phyloP scores from a whole-genome alignment of 371 early-diverging fungal genomes.

The Apophysomyces sp. region DNA sequence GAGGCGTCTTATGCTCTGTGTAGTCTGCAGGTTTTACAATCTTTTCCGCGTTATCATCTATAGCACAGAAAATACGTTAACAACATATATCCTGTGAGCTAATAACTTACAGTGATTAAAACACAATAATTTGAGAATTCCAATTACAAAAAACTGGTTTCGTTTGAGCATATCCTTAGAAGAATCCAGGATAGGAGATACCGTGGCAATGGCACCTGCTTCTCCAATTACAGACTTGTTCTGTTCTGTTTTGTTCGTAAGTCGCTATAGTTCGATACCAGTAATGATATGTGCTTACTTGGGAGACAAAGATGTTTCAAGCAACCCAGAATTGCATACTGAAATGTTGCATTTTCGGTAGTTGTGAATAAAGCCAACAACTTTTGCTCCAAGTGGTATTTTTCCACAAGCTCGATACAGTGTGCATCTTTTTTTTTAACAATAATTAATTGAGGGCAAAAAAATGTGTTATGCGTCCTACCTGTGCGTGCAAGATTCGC shows the following conservation, averaged over 20 bases:
- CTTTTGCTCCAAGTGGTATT: conserved; percentile 42
- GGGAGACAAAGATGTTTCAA: conserved; percentile 64
- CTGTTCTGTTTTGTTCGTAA: conserved; percentile 18
- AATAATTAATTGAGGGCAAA: not conserved
- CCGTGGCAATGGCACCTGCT: conserved; percentile 42
- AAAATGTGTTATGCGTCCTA: conserved; percentile 6
- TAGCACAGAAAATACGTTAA: not conserved
- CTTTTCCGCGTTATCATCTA: conserved; percentile 36
- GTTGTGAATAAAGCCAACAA: conserved; percentile 46
- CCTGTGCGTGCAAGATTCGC: conserved; percentile 67
- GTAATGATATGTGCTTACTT: conserved; percentile 22
- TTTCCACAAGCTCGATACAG: conserved; percentile 59
- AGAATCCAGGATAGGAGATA: conserved; percentile 46
- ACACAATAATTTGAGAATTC: conserved; percentile 64
- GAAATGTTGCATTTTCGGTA: conserved; percentile 56
- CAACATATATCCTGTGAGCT: not conserved
- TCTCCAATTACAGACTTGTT: conserved; percentile 56
- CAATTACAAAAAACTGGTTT: conserved; percentile 59
- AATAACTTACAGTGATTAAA: conserved; percentile 39
- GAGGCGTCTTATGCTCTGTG: conserved; percentile 15
- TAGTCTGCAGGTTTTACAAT: conserved; percentile 16
- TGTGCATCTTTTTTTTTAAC: conserved; percentile 43
- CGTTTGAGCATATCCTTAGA: conserved; percentile 62
- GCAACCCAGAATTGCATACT: conserved; percentile 60
- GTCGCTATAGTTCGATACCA: not conserved